These are phyloP conservation scores for Scheffersomyces insectosa DNA, from an alignment of 1,139 yeast species.

Conservation along the genomic window DNA sequence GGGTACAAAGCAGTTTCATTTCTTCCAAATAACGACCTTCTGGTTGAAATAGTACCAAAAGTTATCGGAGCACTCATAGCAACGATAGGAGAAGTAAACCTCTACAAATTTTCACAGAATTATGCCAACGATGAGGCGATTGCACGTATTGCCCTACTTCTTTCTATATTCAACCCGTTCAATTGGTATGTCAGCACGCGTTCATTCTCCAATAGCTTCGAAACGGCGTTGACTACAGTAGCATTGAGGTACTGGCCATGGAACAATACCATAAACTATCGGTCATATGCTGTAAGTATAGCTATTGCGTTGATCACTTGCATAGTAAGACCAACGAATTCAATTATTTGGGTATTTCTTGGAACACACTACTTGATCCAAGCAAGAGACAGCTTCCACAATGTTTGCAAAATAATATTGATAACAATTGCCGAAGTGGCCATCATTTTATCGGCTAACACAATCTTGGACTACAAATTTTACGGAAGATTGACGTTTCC, in stretches of 20 bases:
- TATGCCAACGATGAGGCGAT: slow-evolving; percentile 35
- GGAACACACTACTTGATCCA: slow-evolving; percentile 41
- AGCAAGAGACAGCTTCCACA: slow-evolving; percentile 7
- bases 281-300: slow-evolving; percentile 24
- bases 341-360: slow-evolving; percentile 65
- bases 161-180: slow-evolving; percentile 73
- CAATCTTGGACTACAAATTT: slow-evolving; percentile 53
- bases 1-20: slow-evolving; percentile 30
- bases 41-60: slow-evolving; percentile 52
- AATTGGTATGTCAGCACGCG: slow-evolving; percentile 82
- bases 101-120: slow-evolving; percentile 48
- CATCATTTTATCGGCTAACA: slow-evolving; percentile 33
- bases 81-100: slow-evolving; percentile 66
- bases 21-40: slow-evolving; percentile 8
- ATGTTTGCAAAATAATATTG: slow-evolving; percentile 11
- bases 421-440: slow-evolving; percentile 15
- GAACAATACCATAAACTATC: slow-evolving; percentile 22
- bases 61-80: slow-evolving; percentile 70
- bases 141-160: slow-evolving; percentile 46
- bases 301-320: slow-evolving; percentile 57
- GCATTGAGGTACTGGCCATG: slow-evolving; percentile 79
- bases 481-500: slow-evolving; percentile 66
- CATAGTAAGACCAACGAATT: slow-evolving; percentile 82
- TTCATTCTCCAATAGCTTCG: slow-evolving; percentile 84
- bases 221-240: slow-evolving; percentile 68